These are phyloP conservation scores for Claviceps purpurea DNA, from an alignment of 2,329 filamentous ascomycete species.

Conservation along the genomic window DNA sequence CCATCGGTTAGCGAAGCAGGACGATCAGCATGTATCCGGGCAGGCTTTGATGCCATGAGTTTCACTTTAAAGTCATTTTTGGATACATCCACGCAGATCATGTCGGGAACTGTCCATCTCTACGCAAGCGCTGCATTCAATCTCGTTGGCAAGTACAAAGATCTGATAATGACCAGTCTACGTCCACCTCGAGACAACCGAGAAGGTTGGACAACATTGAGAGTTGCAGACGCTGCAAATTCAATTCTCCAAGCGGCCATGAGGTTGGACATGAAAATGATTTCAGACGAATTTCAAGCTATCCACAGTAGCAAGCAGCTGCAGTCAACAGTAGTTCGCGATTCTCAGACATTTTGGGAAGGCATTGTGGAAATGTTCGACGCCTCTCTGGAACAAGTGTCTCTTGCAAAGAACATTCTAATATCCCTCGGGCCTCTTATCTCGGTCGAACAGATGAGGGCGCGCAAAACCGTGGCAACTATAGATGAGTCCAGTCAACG, in stretches of 20 bases:
- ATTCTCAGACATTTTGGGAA: constrained; percentile 39
- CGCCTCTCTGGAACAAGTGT: constrained; percentile 54
- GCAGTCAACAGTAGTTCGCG: constrained; percentile 52
- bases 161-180: constrained; percentile 37
- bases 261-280: constrained; percentile 30
- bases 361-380: constrained; percentile 58
- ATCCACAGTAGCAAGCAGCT: constrained; percentile 48
- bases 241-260: constrained; percentile 40
- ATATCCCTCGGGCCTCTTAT: constrained; percentile 57
- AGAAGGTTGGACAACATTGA: constrained; percentile 26
- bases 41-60: constrained; percentile 47
- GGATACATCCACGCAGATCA: constrained; percentile 28
- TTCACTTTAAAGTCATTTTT: constrained; percentile 45
- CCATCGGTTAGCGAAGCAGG: constrained; percentile 41
- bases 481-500: constrained; percentile 32
- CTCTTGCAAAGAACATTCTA: constrained; percentile 62
- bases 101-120: constrained; percentile 41
- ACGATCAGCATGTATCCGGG: constrained; percentile 47
- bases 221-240: constrained; percentile 30
- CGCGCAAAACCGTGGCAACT: constrained; percentile 32
- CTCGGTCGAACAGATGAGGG: constrained; percentile 60
- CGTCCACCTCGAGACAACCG: constrained; percentile 13
- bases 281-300: constrained; percentile 34
- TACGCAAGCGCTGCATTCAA: constrained; percentile 54
- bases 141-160: constrained; percentile 48